Conservation (phyloP, 2,329 filamentous ascomycete species). For the Parastagonospora nodorum region DNA sequence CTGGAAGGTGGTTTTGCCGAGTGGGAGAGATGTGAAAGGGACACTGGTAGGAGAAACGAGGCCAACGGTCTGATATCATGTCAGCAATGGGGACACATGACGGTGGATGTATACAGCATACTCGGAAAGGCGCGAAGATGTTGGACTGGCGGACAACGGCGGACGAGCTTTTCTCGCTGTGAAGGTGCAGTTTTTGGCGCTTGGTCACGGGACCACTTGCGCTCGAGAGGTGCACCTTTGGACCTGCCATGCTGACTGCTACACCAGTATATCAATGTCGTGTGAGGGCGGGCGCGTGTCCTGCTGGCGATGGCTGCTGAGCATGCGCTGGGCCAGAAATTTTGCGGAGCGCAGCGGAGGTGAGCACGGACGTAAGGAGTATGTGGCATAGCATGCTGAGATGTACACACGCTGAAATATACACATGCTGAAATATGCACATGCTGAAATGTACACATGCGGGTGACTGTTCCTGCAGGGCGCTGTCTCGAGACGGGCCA, state of each 20-base stretch:
- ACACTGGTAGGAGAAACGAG: constrained; percentile 89
- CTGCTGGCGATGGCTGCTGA: not conserved
- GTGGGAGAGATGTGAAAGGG: constrained; percentile 84
- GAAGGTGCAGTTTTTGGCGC: constrained; percentile 53
- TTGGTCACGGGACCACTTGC: constrained; percentile 66
- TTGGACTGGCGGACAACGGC: constrained; percentile 62
- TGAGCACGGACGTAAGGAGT: constrained; percentile 21
- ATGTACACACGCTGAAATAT: too few relatives aligned
- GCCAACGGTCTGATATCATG: constrained; percentile 73
- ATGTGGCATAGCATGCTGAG: too few relatives aligned
- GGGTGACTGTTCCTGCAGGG: too few relatives aligned
- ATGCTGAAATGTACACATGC: too few relatives aligned
- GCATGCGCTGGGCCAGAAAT: constrained; percentile 13
- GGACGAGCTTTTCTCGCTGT: constrained; percentile 47
- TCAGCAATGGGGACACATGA: not conserved
- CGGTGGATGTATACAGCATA: constrained; percentile 52
- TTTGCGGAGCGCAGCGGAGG: constrained; percentile 24
- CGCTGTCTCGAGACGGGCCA: too few relatives aligned
- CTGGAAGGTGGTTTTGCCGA: constrained; percentile 95
- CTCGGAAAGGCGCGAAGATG: constrained; percentile 92
- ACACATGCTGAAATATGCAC: too few relatives aligned
- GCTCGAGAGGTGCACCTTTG: constrained; percentile 53
- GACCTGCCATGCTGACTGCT: constrained; percentile 52
- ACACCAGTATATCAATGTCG: not conserved
- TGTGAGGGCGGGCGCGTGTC: not conserved